Base-by-base conservation (phyloP, 2,329 filamentous ascomycete species). In the Xylaria sp. region DNA sequence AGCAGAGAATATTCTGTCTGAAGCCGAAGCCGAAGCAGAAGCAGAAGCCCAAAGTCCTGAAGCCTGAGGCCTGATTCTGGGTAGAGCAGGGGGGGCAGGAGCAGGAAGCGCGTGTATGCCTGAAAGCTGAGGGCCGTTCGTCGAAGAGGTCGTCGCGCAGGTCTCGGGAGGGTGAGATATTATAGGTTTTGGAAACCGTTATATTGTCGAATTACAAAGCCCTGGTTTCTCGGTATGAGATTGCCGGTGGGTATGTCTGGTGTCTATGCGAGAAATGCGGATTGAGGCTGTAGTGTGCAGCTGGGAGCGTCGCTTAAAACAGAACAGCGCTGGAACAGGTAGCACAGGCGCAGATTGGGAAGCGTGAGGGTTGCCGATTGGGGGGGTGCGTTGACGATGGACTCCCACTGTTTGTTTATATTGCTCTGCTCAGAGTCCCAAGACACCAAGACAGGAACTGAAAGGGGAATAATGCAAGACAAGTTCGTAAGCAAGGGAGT, bases 131-230 rank as follows among this genome's bases (percentile, higher is more conserved):
- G 59, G 44, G 59, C 61, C 62, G 55, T 63, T 9, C 61, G 63
- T 64, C 60, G 62, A 63, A 59, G 52, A 48, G 52, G 57, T 63
- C 35, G 68, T 69, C 64, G 67, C 66, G 68, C 68, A 70, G 60
- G 69, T 71, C 60, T 71, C 69, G 68, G 69, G 59, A 70, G 61
- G 58, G 52, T 62, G 59, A 63, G 53, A 55, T 67, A 70, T 69
- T 71, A 71, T 70, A 63, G 63, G 61, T 65, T 66, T 67, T 65
- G 61, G 66, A 61, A 65, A 57, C 61, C 60, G 67, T 67, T 64
- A 68, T 70, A 70, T 69, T 69, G 68, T 67, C 64, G 68, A 64
- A 68, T 67, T 65, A 61, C 67, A 58, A 61, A 56, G 64, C 63
- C 65, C 49, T 52, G 58, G 63, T 64, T 59, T 68, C 66, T 66